A percentile compares a stretch with the other conserved stretches of the same genome.
Conservation (phyloP, 768 basidiomycete genomes). For the Kondoa malvinella region DNA sequence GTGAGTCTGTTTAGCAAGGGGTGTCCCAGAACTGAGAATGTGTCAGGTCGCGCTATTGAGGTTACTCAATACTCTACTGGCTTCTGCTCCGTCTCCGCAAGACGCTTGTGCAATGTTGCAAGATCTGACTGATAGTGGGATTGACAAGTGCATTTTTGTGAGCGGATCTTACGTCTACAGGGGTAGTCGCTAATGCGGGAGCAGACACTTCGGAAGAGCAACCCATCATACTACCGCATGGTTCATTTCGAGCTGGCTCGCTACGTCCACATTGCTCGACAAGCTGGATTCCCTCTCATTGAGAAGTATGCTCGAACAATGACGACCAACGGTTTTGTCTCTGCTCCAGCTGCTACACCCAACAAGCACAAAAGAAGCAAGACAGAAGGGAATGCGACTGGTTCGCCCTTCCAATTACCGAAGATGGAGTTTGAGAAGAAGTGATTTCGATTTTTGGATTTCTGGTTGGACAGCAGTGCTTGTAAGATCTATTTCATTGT, state of each 20-base stretch:
- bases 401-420: background rate
- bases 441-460: background rate
- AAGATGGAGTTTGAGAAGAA: background rate
- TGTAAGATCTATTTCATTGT: too few relatives aligned
- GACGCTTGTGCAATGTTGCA: conserved; percentile 68
- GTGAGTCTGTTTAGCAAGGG: conserved; percentile 42
- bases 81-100: conserved; percentile 47
- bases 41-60: conserved; percentile 84
- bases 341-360: background rate
- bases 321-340: background rate
- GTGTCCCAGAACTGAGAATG: too few relatives aligned
- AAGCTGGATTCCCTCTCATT: background rate
- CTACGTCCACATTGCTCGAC: conserved; percentile 40
- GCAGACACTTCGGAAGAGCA: conserved; percentile 87
- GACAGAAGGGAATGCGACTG: background rate
- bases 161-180: conserved; percentile 23
- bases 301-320: background rate
- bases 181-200: background rate
- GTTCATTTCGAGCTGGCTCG: conserved; percentile 85
- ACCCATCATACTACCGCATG: conserved; percentile 79
- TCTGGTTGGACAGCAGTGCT: too few relatives aligned
- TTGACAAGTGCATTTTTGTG: conserved; percentile 80
- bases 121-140: conserved; percentile 75
- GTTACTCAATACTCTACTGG: conserved; percentile 63
- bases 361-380: background rate